Evolutionary conservation across 257 asterid genomes (phyloP), one percentile per base, ranked within the genome.

Genomic region (Solanum pennellii): DNA sequence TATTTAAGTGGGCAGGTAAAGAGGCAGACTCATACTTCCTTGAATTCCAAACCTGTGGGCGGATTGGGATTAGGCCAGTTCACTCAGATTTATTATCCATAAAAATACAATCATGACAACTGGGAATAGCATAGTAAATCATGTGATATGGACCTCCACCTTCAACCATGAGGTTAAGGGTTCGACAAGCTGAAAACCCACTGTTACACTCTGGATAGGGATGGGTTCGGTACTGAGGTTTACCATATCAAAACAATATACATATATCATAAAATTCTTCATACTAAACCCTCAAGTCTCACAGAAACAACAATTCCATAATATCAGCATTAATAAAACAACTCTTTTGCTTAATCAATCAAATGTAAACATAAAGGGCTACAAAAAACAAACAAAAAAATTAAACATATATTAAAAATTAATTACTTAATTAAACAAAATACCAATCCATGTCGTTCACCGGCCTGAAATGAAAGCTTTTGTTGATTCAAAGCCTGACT

Each of bases 401-500:
- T 47, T 1, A 29, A 80, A 80, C 44, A 80, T 1, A 76, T 6
- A 23, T n/a, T 12, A 0, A 76, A 2, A 77, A 75, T 8, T n/a
- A 44, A 16, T 80, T 27, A 80, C 52, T 80, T 45, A 29, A 39
- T 72, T 35, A 18, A 69, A 16, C 14, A 37, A 21, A 20, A 27
- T 87, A 87, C 89, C 89, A 87, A 42, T 35, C 71, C 86, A 31
- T 87, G 87, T 86, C 86, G 89, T 87, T 87, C 89, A 27, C 89
- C 89, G 74, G 89, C 89, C 49, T 80, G 89, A 0, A 87, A 87
- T 18, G 89, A 87, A 69, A 87, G 86, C 56, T 87, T 87, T 37
- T 87, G 89, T 18, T 87, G 89, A 82, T 87, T 87, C 89, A 87
- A 66, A 31, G 89, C 82, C 23, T 87, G 89, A 66, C 83, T 87